Evolutionary conservation across 352 stramenopile genomes (phyloP).

Genomic region (Globisporangium acanthophoron): DNA sequence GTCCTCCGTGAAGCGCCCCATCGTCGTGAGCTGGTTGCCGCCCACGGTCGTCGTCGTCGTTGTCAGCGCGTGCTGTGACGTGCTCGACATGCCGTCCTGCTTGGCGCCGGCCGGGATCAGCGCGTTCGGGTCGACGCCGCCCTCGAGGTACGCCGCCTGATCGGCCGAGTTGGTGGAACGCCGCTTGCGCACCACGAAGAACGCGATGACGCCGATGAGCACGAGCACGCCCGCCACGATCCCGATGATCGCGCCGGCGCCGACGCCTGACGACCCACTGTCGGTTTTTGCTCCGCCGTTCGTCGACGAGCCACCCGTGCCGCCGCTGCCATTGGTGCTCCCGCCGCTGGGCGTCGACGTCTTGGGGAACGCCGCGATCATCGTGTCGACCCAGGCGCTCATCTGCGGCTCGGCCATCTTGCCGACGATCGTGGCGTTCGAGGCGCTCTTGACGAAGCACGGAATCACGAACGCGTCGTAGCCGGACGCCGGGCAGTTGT

Average conservation of each 20-base stretch:
- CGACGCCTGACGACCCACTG: constrained; percentile 5
- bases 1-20: constrained; percentile 1
- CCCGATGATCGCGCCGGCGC: constrained; percentile 5
- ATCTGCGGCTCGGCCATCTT: constrained; percentile 4
- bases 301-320: background rate
- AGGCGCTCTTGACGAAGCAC: background rate
- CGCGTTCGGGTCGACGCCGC: constrained; percentile 4
- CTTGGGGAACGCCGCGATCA: constrained; percentile 8
- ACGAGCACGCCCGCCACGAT: constrained; percentile 8
- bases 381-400: constrained; percentile 10
- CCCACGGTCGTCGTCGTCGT: constrained; percentile 1
- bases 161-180: background rate
- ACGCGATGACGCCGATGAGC: constrained; percentile 7
- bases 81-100: background rate
- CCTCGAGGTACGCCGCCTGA: background rate
- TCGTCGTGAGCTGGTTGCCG: constrained; percentile 7
- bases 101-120: constrained; percentile 5
- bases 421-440: background rate
- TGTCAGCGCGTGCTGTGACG: background rate
- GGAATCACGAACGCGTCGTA: constrained; percentile 9
- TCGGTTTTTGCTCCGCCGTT: background rate
- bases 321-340: background rate
- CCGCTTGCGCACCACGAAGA: constrained; percentile 3
- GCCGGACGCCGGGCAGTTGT: background rate
- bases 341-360: background rate